phyloP scores from a whole-genome alignment of 2,329 filamentous ascomycete genomes.

The Alternaria sp. region DNA sequence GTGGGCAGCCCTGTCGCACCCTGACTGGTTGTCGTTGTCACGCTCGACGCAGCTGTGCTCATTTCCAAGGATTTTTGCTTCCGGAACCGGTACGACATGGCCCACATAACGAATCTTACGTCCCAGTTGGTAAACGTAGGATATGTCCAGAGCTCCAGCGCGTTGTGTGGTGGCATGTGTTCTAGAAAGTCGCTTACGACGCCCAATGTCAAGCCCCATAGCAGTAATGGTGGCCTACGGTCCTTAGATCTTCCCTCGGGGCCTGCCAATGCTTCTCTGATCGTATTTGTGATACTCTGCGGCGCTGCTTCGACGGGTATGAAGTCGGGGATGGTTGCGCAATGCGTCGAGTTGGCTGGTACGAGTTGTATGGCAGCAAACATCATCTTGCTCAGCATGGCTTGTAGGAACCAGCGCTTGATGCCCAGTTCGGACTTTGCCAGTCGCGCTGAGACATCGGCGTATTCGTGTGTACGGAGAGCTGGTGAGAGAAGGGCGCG shows the following conservation, averaged over 20 bases:
- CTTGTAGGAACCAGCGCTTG: constrained; percentile 61
- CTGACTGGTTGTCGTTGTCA: constrained; percentile 1
- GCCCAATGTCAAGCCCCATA: constrained; percentile 73
- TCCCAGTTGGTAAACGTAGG: constrained; percentile 72
- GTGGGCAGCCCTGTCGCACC: constrained; percentile 25
- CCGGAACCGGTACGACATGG: constrained; percentile 65
- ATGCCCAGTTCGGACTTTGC: constrained; percentile 63
- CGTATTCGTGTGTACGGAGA: constrained; percentile 67
- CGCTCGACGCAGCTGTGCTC: constrained; percentile 19
- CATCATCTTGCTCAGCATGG: constrained; percentile 69
- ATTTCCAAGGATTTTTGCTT: constrained; percentile 43
- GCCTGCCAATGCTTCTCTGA: constrained; percentile 25
- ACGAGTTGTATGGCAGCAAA: constrained; percentile 69
- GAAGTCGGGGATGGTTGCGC: constrained; percentile 60
- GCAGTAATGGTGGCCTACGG: constrained; percentile 59
- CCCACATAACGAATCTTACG: constrained; percentile 64
- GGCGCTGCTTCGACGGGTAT: constrained; percentile 39
- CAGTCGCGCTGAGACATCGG: constrained; percentile 69
- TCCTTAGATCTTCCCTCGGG: constrained; percentile 40
- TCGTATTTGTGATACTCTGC: constrained; percentile 14
- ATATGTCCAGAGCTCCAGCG: constrained; percentile 69
- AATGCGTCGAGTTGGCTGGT: constrained; percentile 67
- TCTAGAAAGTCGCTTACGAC: constrained; percentile 72
- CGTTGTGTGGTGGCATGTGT: constrained; percentile 68
- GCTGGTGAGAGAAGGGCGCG: constrained; percentile 65